Base-by-base conservation (phyloP, 257 asterid species). In the Nyctanthes arbortristis region DNA sequence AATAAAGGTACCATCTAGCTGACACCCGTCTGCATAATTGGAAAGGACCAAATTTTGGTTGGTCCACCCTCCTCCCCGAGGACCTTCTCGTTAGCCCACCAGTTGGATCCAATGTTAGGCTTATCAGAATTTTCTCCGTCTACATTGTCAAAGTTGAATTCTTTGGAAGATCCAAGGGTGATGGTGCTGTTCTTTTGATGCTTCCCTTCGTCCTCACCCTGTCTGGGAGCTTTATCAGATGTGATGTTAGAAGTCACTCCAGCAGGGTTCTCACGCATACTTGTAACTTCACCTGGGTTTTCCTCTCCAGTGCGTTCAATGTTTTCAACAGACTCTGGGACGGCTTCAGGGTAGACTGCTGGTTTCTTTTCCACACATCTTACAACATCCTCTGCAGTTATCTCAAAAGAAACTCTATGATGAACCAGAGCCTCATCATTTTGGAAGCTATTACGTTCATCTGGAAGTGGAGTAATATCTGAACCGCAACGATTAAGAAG, bases 381-480 rank as follows among this genome's bases (percentile, higher is more conserved):
- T 28, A 89, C 62, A 32, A 82, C 78, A 49, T 90, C 89, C 73
- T 84, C 96, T 0, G 80, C 88, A 11, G 88, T 84, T 65, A 87
- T 75, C 88, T 91, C 99, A 11, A 91, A 91, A 10, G 99, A 93
- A 73, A 94, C 96, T 76, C 96, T 77, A 56, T 79, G 93, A 65
- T 80, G 82, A 39, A 73, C 73, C 34, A 72, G 74, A 1, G 74
- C 57, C 59, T 69, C 88, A 47, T 78, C 85, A 66, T 73, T 78
- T 61, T 25, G 73, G 74, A 74, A 57, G 33, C 77, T 65, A 61
- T 67, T 78, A 27, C 54, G 32, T 9, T 75, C 56, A 66, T 72
- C 86, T 36, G 87, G 69, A 64, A 78, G 80, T 8, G 84, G 82
- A 62, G 83, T 61, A 55, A 68, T 67, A 31, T 81, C 91, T 31